Conservation (phyloP, 192 early-diverging fungal species). For the Coemansia sp. region DNA sequence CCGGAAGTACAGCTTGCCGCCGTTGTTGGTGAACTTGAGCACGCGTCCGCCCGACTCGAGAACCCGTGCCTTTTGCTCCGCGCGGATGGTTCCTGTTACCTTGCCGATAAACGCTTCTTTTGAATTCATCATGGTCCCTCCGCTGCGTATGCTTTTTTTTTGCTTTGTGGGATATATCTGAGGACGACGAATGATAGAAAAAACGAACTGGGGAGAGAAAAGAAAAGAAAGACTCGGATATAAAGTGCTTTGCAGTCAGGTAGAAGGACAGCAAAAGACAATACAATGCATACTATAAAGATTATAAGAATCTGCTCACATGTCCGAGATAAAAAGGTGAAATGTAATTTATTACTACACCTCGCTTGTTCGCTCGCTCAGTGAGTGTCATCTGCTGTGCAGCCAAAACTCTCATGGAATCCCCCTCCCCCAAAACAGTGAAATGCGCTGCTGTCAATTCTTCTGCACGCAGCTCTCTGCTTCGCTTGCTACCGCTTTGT, state of each 20-base stretch:
- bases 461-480: no score
- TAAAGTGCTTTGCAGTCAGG: no score
- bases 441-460: no score
- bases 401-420: no score
- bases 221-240: not conserved
- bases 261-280: no score
- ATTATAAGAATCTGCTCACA: not conserved
- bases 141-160: no score
- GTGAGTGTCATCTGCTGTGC: no score
- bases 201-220: not conserved
- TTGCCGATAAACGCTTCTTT: conserved; percentile 14
- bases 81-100: conserved; percentile 24
- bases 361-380: no score
- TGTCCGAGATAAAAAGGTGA: not conserved
- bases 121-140: not conserved
- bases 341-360: not conserved
- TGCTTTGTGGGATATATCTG: not conserved
- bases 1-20: conserved; percentile 49
- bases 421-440: no score
- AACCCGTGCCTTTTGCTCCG: conserved; percentile 36
- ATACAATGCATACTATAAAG: not conserved
- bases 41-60: conserved; percentile 45
- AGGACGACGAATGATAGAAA: not conserved
- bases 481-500: no score
- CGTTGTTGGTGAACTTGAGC: conserved; percentile 52